These are phyloP conservation scores for Dactylellina haptotyla DNA, from an alignment of 2,329 filamentous ascomycete genomes.

Conservation along the genomic window DNA sequence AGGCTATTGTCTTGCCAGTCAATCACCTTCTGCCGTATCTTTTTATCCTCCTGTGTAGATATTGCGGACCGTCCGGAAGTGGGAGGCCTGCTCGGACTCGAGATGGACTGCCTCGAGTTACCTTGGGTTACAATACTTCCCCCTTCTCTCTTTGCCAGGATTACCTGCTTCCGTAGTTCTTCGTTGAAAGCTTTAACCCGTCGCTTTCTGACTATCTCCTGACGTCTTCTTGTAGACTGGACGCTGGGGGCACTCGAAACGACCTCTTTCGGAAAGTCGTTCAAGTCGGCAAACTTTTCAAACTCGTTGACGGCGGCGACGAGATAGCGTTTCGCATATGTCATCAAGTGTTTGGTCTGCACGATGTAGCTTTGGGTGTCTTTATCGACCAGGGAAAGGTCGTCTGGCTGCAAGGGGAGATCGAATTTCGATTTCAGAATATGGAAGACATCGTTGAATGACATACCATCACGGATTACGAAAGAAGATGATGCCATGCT, in stretches of 20 bases:
- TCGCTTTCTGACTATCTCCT: conserved; percentile 16
- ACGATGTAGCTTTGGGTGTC: conserved; percentile 15
- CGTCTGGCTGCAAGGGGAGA: conserved; percentile 35
- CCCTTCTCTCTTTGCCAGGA: conserved; percentile 18
- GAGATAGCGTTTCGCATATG: conserved; percentile 23
- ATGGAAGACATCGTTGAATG: conserved; percentile 32
- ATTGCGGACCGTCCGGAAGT: not conserved
- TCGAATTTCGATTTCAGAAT: conserved; percentile 25
- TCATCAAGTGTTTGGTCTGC: conserved; percentile 26
- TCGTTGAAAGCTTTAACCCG: conserved; percentile 38
- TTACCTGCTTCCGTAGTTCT: conserved; percentile 36
- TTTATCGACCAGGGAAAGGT: not conserved
- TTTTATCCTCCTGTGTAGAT: conserved; percentile 4
- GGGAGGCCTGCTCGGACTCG: not conserved
- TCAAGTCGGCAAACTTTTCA: conserved; percentile 21
- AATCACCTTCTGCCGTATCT: conserved; percentile 6
- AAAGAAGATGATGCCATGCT: conserved; percentile 25
- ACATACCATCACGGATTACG: conserved; percentile 15
- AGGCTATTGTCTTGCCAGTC: conserved; percentile 30
- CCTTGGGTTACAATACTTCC: conserved; percentile 36
- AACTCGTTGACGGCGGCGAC: conserved; percentile 26
- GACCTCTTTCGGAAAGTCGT: conserved; percentile 29
- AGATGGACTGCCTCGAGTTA: conserved; percentile 17
- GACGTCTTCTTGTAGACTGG: conserved; percentile 17
- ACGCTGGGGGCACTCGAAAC: conserved; percentile 20